Conservation (phyloP, 495 filamentous ascomycete genomes). For the Aspergillus bertholletiae region DNA sequence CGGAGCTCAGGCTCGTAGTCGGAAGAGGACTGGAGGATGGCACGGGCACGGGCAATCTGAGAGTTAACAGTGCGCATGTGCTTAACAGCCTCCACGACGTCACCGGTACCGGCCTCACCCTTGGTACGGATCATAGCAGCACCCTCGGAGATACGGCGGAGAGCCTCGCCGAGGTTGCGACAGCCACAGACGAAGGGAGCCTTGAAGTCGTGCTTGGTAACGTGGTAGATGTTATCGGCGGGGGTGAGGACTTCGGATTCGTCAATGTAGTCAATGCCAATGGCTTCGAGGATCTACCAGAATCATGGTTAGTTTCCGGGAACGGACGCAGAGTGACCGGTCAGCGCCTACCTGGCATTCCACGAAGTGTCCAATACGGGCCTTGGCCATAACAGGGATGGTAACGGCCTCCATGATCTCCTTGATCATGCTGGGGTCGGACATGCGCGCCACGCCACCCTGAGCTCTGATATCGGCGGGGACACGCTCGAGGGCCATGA, state of each 20-base stretch:
- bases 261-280: slow-evolving; percentile 97
- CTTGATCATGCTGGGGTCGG: slow-evolving; percentile 90
- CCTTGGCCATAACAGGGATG: slow-evolving; percentile 99
- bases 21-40: slow-evolving; percentile 52
- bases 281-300: slow-evolving; percentile 79
- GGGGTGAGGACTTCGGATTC: slow-evolving; percentile 96
- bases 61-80: slow-evolving; percentile 89
- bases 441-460: slow-evolving; percentile 96
- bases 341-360: slow-evolving; percentile 73
- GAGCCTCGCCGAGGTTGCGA: slow-evolving; percentile 90
- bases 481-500: slow-evolving; percentile 98
- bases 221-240: slow-evolving; percentile 86
- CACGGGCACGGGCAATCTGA: slow-evolving; percentile 74
- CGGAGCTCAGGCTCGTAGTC: slow-evolving; percentile 73
- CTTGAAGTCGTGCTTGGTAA: slow-evolving; percentile 79
- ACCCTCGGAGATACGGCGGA: slow-evolving; percentile 87
- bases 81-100: slow-evolving; percentile 93
- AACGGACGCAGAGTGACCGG: neutral
- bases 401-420: slow-evolving; percentile 97
- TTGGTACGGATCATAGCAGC: slow-evolving; percentile 99
- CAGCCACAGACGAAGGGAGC: slow-evolving; percentile 96
- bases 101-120: slow-evolving; percentile 96
- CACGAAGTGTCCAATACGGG: slow-evolving; percentile 94
- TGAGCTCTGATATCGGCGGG: slow-evolving; percentile 92
- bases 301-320: slow-evolving; percentile 7